phyloP scores from a whole-genome alignment of 352 stramenopile species.

The Blastocystis sp. region DNA sequence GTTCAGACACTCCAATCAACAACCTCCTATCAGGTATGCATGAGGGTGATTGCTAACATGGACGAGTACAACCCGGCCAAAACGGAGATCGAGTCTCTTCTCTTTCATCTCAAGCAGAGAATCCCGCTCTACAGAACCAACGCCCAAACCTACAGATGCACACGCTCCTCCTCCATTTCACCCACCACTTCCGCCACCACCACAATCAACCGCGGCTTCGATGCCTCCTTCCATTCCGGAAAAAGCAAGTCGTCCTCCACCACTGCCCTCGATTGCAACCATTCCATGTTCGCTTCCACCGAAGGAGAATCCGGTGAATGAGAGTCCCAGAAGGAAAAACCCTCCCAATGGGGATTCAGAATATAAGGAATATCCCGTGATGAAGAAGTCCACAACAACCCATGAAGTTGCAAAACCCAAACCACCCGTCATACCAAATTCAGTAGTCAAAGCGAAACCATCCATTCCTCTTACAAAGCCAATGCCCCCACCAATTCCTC shows the following conservation, averaged over 20 bases:
- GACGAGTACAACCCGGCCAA: neutral
- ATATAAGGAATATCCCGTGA: neutral
- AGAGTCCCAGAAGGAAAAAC: neutral
- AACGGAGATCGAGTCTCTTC: slow-evolving; percentile 11
- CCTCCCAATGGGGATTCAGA: no score
- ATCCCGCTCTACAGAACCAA: neutral
- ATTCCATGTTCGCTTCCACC: neutral
- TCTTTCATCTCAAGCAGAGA: slow-evolving; percentile 7
- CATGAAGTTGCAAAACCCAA: neutral
- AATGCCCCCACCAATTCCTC: neutral
- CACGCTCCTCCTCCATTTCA: neutral
- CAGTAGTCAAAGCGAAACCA: neutral
- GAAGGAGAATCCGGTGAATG: neutral
- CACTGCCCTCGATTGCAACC: neutral
- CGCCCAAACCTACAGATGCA: neutral
- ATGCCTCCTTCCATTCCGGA: neutral
- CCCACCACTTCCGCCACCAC: neutral
- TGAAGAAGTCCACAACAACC: neutral
- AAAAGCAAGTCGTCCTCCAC: neutral
- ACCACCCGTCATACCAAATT: neutral
- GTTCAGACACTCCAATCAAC: no score
- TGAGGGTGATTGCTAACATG: neutral
- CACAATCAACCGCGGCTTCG: neutral
- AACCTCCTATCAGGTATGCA: neutral
- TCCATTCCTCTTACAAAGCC: neutral